Base-by-base conservation (phyloP, 2,329 filamentous ascomycete species). In the Fusarium longipes region DNA sequence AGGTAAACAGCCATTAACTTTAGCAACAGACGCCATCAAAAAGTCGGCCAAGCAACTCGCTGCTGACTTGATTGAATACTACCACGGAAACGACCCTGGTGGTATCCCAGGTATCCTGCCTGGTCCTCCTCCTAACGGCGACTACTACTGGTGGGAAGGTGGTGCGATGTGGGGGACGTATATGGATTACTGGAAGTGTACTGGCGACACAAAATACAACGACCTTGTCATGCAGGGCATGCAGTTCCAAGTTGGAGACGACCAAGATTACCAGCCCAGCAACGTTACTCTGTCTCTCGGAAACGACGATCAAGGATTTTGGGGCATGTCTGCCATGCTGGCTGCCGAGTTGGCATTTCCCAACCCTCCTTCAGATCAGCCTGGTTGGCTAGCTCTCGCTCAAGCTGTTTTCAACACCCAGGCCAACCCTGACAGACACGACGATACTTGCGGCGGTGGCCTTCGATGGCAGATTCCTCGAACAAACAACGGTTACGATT, bases 401-500 rank as follows among this genome's bases (percentile, higher is more conserved):
- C 83, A 89, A 73, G 86, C 84, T 33, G 87, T 92, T 18, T 94
- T 87, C 72, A 88, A 89, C 70, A 83, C 83, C 2, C 80, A 83
- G 50, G 86, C 84, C 4, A 75, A 73, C 20, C 78, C 81, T 3
- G 83, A 87, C 43, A 90, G 90, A 80, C 88, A 92, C 72, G 82
- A 82, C 10, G 77, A 80, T 1, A 77, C 77, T 0, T 83, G 82
- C 18, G 87, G 87, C 60, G 85, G 84, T 42, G 92, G 91, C 20
- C 77, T 94, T 65, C 84, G 90, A 70, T 93, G 91, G 91, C 92
- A 95, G 80, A 91, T 95, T 63, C 92, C 89, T 67, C 82, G 85
- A 8, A 88, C 90, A 70, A 93, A 94, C 75, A 84, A 83, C 43
- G 92, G 92, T 32, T 95, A 92, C 77, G 84, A 89, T 73, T 93